These are phyloP conservation scores for Talaromyces sp. DNA, from an alignment of 2,329 filamentous ascomycete species.

Conservation along the genomic window DNA sequence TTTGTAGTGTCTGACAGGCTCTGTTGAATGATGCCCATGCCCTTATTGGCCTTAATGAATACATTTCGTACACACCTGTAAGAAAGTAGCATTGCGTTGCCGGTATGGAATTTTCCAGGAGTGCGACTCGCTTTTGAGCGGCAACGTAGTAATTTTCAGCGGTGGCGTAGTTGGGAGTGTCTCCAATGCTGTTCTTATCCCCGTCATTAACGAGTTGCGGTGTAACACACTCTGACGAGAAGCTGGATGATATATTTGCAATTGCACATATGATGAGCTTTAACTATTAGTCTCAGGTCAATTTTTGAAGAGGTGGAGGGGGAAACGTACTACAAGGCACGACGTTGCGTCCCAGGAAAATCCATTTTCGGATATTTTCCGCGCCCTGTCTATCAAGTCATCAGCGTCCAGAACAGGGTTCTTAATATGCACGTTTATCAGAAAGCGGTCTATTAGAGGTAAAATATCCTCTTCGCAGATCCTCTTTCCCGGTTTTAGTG, in stretches of 20 bases:
- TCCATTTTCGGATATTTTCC: neutral
- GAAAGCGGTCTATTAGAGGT: neutral
- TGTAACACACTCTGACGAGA: neutral
- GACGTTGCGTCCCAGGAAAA: slow-evolving; percentile 1
- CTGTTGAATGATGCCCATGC: slow-evolving; percentile 3
- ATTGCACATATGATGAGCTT: slow-evolving; percentile 1
- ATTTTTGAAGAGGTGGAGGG: neutral
- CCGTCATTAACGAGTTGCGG: neutral
- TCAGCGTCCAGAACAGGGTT: neutral
- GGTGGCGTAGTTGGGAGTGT: neutral
- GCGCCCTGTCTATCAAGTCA: neutral
- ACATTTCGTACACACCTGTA: slow-evolving; percentile 5
- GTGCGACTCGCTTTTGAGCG: neutral
- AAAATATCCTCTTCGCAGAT: neutral
- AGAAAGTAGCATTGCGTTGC: slow-evolving; percentile 3
- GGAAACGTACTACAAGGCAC: slow-evolving; percentile 1
- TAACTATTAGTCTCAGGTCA: neutral
- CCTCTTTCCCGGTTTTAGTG: neutral
- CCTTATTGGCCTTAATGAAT: slow-evolving; percentile 1
- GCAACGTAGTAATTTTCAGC: slow-evolving; percentile 1
- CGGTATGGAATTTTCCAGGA: neutral
- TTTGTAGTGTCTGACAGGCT: neutral
- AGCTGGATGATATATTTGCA: slow-evolving; percentile 1
- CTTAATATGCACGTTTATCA: slow-evolving; percentile 1
- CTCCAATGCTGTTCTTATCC: neutral